Conservation (phyloP, 768 basidiomycete species). For the Suillus decipiens region DNA sequence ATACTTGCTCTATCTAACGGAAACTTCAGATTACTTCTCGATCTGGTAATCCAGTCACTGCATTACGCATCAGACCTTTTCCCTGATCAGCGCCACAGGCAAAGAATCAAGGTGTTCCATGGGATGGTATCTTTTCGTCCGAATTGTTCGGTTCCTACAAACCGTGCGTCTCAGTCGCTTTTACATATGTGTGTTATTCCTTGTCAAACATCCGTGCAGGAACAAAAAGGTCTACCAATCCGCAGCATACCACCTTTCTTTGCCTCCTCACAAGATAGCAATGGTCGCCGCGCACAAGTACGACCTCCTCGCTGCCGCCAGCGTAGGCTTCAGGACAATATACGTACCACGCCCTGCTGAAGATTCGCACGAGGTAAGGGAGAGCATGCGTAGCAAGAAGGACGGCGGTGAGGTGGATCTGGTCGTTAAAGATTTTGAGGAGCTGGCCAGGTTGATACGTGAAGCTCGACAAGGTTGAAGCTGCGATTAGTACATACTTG, state of each 20-base stretch:
- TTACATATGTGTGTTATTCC: background rate
- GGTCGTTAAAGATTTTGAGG: slow-evolving; percentile 51
- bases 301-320: slow-evolving; percentile 56
- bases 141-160: slow-evolving; percentile 66
- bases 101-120: slow-evolving; percentile 59
- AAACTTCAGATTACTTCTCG: slow-evolving; percentile 58
- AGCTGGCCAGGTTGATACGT: slow-evolving; percentile 40
- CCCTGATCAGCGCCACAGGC: slow-evolving; percentile 40
- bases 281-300: slow-evolving; percentile 67
- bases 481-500: background rate
- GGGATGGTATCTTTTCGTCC: slow-evolving; percentile 63
- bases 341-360: slow-evolving; percentile 57
- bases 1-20: slow-evolving; percentile 65
- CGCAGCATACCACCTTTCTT: slow-evolving; percentile 47
- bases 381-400: slow-evolving; percentile 42
- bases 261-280: slow-evolving; percentile 48
- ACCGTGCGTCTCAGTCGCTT: slow-evolving; percentile 45
- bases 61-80: background rate
- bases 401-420: slow-evolving; percentile 63
- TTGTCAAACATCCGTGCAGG: slow-evolving; percentile 25
- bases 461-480: slow-evolving; percentile 16
- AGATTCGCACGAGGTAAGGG: slow-evolving; percentile 31
- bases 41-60: slow-evolving; percentile 46
- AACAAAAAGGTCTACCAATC: slow-evolving; percentile 49
- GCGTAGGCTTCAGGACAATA: slow-evolving; percentile 56